phyloP scores from a whole-genome alignment of 805 yeast genomes.

The Nakazawaea peltata region DNA sequence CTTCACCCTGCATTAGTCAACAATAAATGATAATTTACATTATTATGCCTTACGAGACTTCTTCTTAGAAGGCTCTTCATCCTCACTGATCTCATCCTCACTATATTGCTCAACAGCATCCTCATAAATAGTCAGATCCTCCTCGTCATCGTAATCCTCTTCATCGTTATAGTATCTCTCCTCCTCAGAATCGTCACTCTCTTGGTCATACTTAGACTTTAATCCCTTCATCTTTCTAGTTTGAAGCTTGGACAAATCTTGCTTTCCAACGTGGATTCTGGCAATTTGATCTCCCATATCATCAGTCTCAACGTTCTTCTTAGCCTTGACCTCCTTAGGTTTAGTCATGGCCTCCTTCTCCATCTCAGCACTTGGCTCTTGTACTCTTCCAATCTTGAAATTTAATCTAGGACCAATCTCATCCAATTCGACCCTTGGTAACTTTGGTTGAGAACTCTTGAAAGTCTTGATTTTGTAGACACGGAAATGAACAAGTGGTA shows the following conservation, averaged over 20 bases:
- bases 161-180: slow-evolving; percentile 39
- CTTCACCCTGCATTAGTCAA: no score
- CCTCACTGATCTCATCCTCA: slow-evolving; percentile 9
- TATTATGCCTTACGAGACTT: slow-evolving; percentile 3
- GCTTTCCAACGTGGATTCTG: slow-evolving; percentile 92
- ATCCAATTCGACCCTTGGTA: slow-evolving; percentile 89
- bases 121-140: slow-evolving; percentile 35
- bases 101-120: slow-evolving; percentile 16
- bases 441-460: slow-evolving; percentile 69
- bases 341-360: slow-evolving; percentile 81
- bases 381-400: slow-evolving; percentile 83
- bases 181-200: slow-evolving; percentile 42
- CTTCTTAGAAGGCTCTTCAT: slow-evolving; percentile 22
- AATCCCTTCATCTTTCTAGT: slow-evolving; percentile 99
- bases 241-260: slow-evolving; percentile 83
- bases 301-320: slow-evolving; percentile 87
- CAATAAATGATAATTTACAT: no score
- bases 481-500: slow-evolving; percentile 83
- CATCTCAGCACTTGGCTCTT: slow-evolving; percentile 75
- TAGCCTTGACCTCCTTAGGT: slow-evolving; percentile 72
- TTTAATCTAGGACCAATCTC: slow-evolving; percentile 96
- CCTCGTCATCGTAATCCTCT: no score
- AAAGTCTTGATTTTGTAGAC: slow-evolving; percentile 81
- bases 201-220: slow-evolving; percentile 78
- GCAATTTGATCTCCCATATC: slow-evolving; percentile 95